Evolutionary conservation across 768 basidiomycete species (phyloP).

Genomic region (Postia placenta): DNA sequence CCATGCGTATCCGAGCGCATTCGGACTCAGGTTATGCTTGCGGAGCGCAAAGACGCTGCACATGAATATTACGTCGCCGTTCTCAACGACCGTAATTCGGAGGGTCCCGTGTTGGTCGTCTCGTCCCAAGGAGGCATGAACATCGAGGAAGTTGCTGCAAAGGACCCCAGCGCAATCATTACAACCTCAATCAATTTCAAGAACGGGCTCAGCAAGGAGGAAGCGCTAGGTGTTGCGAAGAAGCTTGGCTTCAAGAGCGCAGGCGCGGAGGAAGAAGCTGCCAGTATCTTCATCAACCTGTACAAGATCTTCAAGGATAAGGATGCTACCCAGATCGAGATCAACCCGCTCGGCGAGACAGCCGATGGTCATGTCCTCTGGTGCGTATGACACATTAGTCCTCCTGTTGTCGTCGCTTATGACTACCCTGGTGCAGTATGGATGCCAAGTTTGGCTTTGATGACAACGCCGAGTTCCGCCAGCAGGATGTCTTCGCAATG

Average conservation of each 20-base stretch:
- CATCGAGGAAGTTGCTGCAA: constrained; percentile 98
- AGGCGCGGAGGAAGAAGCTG: constrained; percentile 73
- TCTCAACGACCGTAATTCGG: constrained; percentile 86
- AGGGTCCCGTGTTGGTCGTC: constrained; percentile 88
- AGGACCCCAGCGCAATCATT: constrained; percentile 91
- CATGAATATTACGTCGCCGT: constrained; percentile 99
- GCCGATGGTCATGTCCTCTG: constrained; percentile 90
- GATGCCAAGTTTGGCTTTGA: constrained; percentile 99
- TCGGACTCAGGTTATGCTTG: constrained; percentile 84
- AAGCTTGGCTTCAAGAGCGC: constrained; percentile 84
- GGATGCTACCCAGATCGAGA: constrained; percentile 99
- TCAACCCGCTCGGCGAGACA: constrained; percentile 95
- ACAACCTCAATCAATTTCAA: constrained; percentile 88
- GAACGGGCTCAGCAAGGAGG: constrained; percentile 66
- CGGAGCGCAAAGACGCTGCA: constrained; percentile 85
- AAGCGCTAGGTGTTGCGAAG: constrained; percentile 75
- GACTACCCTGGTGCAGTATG: constrained; percentile 58
- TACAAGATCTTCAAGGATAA: constrained; percentile 98
- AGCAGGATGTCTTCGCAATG: constrained; percentile 80
- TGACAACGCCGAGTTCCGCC: constrained; percentile 98
- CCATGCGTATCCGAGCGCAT: constrained; percentile 2
- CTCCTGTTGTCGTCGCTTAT: not conserved
- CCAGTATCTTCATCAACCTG: constrained; percentile 88
- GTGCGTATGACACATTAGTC: constrained; percentile 37
- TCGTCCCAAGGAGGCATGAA: constrained; percentile 99